A percentile compares a stretch with the other conserved stretches of the same genome.
These are phyloP conservation scores for Ambrosiella cleistominuta DNA, from an alignment of 2,329 filamentous ascomycete genomes.

Conservation along the genomic window DNA sequence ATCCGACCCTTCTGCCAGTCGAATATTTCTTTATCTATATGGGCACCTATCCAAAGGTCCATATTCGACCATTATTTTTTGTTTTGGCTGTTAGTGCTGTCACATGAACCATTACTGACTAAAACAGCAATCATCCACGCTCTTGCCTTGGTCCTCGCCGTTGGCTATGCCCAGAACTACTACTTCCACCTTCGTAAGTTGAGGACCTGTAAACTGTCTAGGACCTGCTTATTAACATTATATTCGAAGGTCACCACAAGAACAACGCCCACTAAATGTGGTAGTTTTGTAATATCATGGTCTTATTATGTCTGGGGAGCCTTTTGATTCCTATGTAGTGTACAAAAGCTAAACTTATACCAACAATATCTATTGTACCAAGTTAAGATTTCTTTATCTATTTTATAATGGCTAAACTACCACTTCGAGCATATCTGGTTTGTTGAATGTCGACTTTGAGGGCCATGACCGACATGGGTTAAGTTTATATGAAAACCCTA, in stretches of 20 bases:
- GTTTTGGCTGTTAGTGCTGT: too few species aligned
- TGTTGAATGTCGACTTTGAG: too few species aligned
- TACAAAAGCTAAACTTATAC: conserved; percentile 13
- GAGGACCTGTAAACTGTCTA: neutral
- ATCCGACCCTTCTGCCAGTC: neutral
- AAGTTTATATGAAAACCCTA: too few species aligned
- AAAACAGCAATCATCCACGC: conserved; percentile 70
- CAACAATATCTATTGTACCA: neutral
- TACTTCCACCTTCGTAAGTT: conserved; percentile 99
- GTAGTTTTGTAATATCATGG: neutral
- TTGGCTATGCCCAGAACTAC: conserved; percentile 97
- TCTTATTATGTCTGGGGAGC: conserved; percentile 8
- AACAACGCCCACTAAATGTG: conserved; percentile 85
- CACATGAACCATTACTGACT: neutral
- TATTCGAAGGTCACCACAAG: conserved; percentile 81
- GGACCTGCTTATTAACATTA: conserved; percentile 14
- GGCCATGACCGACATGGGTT: too few species aligned
- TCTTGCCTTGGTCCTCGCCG: conserved; percentile 55
- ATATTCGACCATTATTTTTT: too few species aligned
- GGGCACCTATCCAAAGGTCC: too few species aligned
- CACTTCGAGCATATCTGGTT: too few species aligned
- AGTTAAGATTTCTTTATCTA: neutral
- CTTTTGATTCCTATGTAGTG: conserved; percentile 11
- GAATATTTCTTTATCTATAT: too few species aligned
- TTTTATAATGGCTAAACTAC: neutral